Conservation (phyloP, 768 basidiomycete genomes). For the Pleurotus citrinopileatus region DNA sequence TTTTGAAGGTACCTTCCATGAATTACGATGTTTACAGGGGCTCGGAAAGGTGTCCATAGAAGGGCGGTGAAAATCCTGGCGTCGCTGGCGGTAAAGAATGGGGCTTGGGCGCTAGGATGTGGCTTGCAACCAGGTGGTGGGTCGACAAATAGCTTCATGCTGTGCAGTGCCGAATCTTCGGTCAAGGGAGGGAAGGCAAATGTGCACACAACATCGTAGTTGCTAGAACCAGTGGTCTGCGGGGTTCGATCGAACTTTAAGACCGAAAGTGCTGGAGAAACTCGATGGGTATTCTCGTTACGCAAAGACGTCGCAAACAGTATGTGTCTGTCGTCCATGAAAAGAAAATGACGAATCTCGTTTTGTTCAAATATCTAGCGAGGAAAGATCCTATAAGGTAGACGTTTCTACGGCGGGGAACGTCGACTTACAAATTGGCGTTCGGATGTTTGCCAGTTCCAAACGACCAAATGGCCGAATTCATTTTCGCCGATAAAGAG, state of each 20-base stretch:
- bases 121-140: background rate
- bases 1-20: background rate
- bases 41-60: background rate
- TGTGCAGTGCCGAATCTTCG: background rate
- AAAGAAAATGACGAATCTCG: background rate
- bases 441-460: background rate
- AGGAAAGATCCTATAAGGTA: too few species aligned
- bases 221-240: background rate
- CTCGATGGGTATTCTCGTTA: background rate
- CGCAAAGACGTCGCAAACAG: background rate
- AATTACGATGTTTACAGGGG: background rate
- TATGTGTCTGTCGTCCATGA: background rate
- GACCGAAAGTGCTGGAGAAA: background rate
- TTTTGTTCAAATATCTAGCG: background rate
- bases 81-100: background rate
- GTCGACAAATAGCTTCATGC: background rate
- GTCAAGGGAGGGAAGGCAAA: background rate
- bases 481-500: background rate
- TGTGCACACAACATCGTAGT: background rate
- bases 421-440: background rate
- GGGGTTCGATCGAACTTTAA: background rate
- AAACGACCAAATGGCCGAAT: background rate
- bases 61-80: background rate
- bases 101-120: background rate
- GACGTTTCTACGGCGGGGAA: background rate